Evolutionary conservation across 805 yeast genomes (phyloP).

Genomic region (Huiozyma sinensis): DNA sequence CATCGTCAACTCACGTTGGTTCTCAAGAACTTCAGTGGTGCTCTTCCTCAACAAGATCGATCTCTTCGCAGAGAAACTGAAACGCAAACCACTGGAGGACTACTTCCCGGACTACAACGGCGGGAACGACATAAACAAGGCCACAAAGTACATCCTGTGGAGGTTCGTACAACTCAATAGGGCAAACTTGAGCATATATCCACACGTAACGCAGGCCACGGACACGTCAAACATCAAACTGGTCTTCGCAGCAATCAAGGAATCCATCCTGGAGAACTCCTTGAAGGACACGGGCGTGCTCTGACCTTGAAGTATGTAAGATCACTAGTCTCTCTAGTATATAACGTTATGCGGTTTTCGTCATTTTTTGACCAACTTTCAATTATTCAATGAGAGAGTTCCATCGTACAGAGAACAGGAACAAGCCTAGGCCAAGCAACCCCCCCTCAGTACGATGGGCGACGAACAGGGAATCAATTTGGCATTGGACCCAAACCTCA

Average conservation of each 20-base stretch:
- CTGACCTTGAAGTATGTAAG: conserved; percentile 3
- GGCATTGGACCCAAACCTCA: conserved; percentile 27
- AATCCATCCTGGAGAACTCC: conserved; percentile 66
- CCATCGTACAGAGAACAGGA: too few species aligned
- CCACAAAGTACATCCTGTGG: conserved; percentile 87
- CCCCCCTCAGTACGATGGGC: neutral
- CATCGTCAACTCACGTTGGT: conserved; percentile 89
- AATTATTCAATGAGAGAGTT: too few species aligned
- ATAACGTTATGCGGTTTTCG: too few species aligned
- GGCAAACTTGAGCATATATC: conserved; percentile 70
- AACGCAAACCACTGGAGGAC: conserved; percentile 67
- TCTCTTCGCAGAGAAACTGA: conserved; percentile 75
- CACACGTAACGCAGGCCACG: conserved; percentile 91
- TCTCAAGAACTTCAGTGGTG: conserved; percentile 74
- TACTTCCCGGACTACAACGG: conserved; percentile 88
- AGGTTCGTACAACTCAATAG: conserved; percentile 77
- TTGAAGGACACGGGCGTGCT: conserved; percentile 67
- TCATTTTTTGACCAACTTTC: too few species aligned
- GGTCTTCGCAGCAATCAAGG: conserved; percentile 77
- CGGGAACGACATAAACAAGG: conserved; percentile 80
- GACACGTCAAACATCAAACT: conserved; percentile 81
- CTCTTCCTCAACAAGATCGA: conserved; percentile 84
- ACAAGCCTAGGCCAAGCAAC: too few species aligned
- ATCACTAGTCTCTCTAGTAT: neutral
- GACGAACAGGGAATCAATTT: conserved; percentile 15